These are phyloP conservation scores for Groenewaldozyma tartarivorans DNA, from an alignment of 805 yeast species.

Conservation along the genomic window DNA sequence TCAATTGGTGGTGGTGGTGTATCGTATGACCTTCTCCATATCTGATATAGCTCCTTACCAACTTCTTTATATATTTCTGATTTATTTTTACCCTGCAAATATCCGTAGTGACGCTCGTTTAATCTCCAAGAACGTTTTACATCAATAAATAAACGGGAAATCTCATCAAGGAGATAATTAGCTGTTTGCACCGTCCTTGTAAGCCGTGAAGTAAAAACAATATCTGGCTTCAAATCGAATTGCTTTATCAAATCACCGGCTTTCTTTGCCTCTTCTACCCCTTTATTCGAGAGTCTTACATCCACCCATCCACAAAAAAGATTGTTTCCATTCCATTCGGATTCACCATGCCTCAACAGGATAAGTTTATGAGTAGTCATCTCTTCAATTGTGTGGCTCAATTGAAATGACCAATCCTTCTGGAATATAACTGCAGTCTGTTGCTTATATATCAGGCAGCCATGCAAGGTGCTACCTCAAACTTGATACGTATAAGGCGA, in stretches of 20 bases:
- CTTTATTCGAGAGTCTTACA: slow-evolving; percentile 63
- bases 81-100: slow-evolving; percentile 86
- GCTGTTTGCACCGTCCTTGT: slow-evolving; percentile 89
- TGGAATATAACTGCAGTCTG: too few species aligned
- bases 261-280: slow-evolving; percentile 72
- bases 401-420: too few species aligned
- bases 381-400: too few species aligned
- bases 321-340: slow-evolving; percentile 91
- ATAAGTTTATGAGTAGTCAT: slow-evolving; percentile 42
- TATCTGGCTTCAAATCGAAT: slow-evolving; percentile 64
- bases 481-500: too few species aligned
- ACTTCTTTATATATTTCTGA: slow-evolving; percentile 70
- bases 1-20: slow-evolving; percentile 81
- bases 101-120: slow-evolving; percentile 94
- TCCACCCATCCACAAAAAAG: slow-evolving; percentile 94
- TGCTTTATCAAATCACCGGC: slow-evolving; percentile 82
- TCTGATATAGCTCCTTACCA: slow-evolving; percentile 78
- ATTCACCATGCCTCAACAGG: slow-evolving; percentile 90
- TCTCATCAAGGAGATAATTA: slow-evolving; percentile 69
- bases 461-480: too few species aligned
- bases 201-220: slow-evolving; percentile 73
- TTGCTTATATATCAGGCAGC: too few species aligned
- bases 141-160: slow-evolving; percentile 76
- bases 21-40: slow-evolving; percentile 88
- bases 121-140: slow-evolving; percentile 89